Evolutionary conservation across 1,284 basidiomycete species (phyloP), one percentile per base, ranked within the genome.

Genomic region (Rhodotorula sp.): DNA sequence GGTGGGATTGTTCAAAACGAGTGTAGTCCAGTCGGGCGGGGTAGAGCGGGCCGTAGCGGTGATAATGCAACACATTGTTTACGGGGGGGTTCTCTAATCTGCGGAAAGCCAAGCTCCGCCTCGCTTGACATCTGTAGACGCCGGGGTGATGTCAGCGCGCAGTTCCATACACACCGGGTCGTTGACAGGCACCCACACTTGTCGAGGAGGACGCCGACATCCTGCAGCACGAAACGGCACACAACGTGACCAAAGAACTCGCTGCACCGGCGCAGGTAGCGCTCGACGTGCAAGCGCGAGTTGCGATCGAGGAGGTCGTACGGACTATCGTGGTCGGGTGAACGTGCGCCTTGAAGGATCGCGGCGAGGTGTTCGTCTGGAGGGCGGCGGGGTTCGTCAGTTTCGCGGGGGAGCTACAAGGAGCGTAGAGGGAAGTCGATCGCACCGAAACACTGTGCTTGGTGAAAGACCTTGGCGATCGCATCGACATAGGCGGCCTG

Each of bases 201-300:
- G 84, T 97, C 95, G 76, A 97, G 84, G 68, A 97, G 84, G 77
- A 83, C 76, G 59, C 79, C 83, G 18, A 85, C 70, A 69, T 86
- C 85, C 61, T 90, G 89, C 78, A 98, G 86, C 73, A 98, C 91
- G 81, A 97, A 97, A 15, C 91, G 91, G 67, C 97, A 84, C 58
- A 99, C 86, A 67, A 97, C 92, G 56, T 86, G 89, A 10, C 90
- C 90, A 76, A 97, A 93, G 81, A 98, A 98, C 77, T 97, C 92
- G 23, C 92, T 92, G 12, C 87, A 85, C 69, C 90, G 87, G 77
- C 86, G 88, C 66, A 98, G 85, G 78, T 89, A 89, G 73, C 85
- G 82, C 79, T 95, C 92, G 66, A 92, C 86, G 18, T 85, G 85
- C 48, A 80, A 78, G 68, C 88, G 88, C 67, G 89, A 79, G 68